These are phyloP conservation scores for Trichosanthes cucumerina DNA, from an alignment of 306 rosid species.

Conservation along the genomic window DNA sequence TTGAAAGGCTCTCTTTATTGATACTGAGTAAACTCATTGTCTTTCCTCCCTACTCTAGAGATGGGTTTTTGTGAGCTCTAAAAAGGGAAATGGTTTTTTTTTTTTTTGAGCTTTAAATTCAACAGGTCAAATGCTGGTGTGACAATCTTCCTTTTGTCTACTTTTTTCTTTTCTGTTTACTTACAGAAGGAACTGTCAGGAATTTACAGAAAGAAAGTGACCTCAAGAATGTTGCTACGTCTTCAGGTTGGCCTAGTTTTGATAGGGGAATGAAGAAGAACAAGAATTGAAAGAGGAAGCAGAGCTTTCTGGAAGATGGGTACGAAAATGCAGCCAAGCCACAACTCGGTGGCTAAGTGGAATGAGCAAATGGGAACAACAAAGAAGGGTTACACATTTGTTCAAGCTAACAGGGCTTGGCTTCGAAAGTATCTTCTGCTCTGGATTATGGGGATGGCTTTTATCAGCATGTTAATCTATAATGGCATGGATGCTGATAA, in stretches of 20 bases:
- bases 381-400: slow-evolving; percentile 56
- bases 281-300: slow-evolving; percentile 15
- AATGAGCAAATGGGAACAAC: slow-evolving; percentile 62
- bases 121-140: slow-evolving; percentile 50
- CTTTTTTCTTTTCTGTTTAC: not conserved
- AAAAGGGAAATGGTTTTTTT: slow-evolving; percentile 7
- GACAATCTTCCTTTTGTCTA: slow-evolving; percentile 21
- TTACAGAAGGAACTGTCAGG: not conserved
- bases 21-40: slow-evolving; percentile 27
- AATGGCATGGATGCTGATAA: slow-evolving; percentile 61
- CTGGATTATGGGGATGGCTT: slow-evolving; percentile 52
- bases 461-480: slow-evolving; percentile 40
- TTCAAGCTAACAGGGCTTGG: slow-evolving; percentile 74
- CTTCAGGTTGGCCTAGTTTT: slow-evolving; percentile 31
- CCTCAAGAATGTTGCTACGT: slow-evolving; percentile 11
- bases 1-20: slow-evolving; percentile 29
- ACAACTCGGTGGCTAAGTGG: slow-evolving; percentile 49
- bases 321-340: slow-evolving; percentile 42
- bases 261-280: slow-evolving; percentile 19
- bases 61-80: slow-evolving; percentile 20
- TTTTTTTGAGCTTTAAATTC: slow-evolving; percentile 37
- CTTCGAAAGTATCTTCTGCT: slow-evolving; percentile 46
- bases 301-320: slow-evolving; percentile 21
- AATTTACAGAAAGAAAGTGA: slow-evolving; percentile 16
- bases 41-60: slow-evolving; percentile 18